Conservation (phyloP, 192 early-diverging fungal genomes). For the Coemansia aciculifera region DNA sequence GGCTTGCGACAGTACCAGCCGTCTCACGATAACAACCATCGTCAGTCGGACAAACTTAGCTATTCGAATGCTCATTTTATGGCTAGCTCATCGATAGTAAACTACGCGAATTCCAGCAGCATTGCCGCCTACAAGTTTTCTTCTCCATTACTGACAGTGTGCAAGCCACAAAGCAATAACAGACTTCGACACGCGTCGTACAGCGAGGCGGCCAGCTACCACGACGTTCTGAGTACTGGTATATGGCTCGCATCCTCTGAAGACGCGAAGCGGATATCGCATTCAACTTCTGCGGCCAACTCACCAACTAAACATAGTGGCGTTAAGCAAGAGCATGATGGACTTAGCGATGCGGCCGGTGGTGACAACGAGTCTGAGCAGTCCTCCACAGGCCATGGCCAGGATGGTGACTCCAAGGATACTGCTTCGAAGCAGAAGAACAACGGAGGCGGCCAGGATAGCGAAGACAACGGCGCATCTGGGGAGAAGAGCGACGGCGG, state of each 20-base stretch:
- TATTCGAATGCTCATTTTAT: background rate
- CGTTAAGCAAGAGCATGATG: background rate
- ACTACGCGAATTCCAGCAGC: background rate
- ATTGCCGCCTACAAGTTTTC: background rate
- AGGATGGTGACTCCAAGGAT: background rate
- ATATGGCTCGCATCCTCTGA: background rate
- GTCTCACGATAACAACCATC: background rate
- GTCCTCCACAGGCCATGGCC: background rate
- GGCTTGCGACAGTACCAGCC: background rate
- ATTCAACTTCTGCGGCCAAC: background rate
- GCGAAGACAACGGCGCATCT: background rate
- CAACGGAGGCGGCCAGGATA: background rate
- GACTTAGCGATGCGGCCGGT: background rate
- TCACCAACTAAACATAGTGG: background rate
- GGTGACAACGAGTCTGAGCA: background rate
- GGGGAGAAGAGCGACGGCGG: constrained; percentile 10
- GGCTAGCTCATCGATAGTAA: background rate
- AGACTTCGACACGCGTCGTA: background rate
- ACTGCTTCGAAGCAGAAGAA: background rate
- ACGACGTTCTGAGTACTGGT: background rate
- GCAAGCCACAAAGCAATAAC: background rate
- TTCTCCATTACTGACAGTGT: background rate
- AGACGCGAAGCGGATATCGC: background rate
- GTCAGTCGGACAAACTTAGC: background rate
- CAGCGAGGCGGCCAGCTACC: background rate